Percentiles rank a stretch among this genome's conserved stretches.
phyloP scores from a whole-genome alignment of 2,329 filamentous ascomycete genomes.

The Fusarium ramigenum region DNA sequence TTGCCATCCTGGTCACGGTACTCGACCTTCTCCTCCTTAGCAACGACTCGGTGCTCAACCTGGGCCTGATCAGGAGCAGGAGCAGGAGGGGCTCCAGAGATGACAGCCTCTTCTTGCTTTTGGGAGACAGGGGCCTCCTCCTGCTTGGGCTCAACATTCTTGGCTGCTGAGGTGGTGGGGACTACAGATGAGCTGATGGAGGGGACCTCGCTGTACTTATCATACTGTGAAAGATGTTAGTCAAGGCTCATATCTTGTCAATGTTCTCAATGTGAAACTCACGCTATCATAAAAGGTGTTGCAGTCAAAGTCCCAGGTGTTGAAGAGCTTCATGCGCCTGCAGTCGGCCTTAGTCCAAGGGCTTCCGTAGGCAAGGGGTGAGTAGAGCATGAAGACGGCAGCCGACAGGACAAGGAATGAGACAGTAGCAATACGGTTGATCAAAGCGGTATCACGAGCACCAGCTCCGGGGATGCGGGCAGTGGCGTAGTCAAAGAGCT shows the following conservation, averaged over 20 bases:
- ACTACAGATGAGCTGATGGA: constrained; percentile 43
- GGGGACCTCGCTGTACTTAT: constrained; percentile 53
- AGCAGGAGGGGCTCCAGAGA: constrained; percentile 59
- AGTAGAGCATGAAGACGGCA: constrained; percentile 82
- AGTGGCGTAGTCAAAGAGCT: constrained; percentile 86
- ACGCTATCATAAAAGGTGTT: constrained; percentile 89
- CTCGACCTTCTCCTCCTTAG: constrained; percentile 83
- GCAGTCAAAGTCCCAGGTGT: constrained; percentile 97
- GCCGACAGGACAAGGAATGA: constrained; percentile 79
- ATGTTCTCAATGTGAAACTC: constrained; percentile 58
- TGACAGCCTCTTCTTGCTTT: constrained; percentile 46
- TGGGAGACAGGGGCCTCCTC: constrained; percentile 39
- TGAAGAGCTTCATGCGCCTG: constrained; percentile 85
- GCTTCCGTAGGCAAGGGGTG: constrained; percentile 92
- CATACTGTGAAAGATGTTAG: constrained; percentile 54
- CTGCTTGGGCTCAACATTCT: constrained; percentile 38
- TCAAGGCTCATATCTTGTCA: not conserved
- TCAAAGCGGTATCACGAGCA: constrained; percentile 70
- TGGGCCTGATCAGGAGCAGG: constrained; percentile 45
- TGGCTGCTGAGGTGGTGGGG: constrained; percentile 40
- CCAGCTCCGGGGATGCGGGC: constrained; percentile 76
- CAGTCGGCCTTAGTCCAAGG: constrained; percentile 92
- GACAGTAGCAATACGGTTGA: constrained; percentile 79
- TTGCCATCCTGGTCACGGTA: constrained; percentile 97
- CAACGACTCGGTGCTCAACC: constrained; percentile 59